Percentiles rank a stretch among this genome's conserved stretches.
phyloP scores from a whole-genome alignment of 805 yeast genomes.

The Torulaspora gathmanii region DNA sequence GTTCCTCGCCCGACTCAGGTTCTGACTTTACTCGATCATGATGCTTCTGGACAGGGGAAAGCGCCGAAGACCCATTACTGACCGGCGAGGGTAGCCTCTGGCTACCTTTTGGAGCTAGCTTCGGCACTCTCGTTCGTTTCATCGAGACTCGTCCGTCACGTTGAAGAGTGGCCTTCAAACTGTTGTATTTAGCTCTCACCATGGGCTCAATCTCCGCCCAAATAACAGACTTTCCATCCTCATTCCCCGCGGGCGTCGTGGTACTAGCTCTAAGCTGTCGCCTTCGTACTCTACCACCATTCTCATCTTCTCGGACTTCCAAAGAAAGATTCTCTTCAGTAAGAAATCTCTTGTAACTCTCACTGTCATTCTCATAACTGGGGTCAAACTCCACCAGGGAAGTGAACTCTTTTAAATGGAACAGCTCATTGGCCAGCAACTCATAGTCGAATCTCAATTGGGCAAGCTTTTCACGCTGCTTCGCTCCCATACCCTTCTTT shows the following conservation, averaged over 20 bases:
- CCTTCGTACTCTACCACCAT: constrained; percentile 12
- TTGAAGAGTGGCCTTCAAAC: constrained; percentile 10
- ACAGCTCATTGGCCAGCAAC: constrained; percentile 52
- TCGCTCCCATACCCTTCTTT: constrained; percentile 5
- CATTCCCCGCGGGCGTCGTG: constrained; percentile 6
- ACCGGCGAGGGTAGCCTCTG: constrained; percentile 1
- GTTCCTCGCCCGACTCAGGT: not conserved
- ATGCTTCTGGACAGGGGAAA: not conserved
- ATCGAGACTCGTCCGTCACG: not conserved
- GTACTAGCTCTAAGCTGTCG: constrained; percentile 17
- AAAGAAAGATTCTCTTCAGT: constrained; percentile 20
- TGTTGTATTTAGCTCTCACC: constrained; percentile 20
- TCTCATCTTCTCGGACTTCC: constrained; percentile 14
- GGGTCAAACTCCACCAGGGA: constrained; percentile 64
- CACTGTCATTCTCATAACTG: constrained; percentile 31
- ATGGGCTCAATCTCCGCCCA: constrained; percentile 13
- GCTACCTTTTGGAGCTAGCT: not conserved
- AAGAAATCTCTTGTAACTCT: constrained; percentile 36
- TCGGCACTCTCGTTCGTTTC: not conserved
- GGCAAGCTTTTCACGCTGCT: constrained; percentile 31
- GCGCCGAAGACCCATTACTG: not conserved
- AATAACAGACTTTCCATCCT: constrained; percentile 1
- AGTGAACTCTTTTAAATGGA: constrained; percentile 57
- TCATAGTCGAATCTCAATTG: constrained; percentile 45
- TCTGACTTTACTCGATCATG: not conserved